Evolutionary conservation across 2,329 filamentous ascomycete species (phyloP).

Genomic region (Fusarium sp.): DNA sequence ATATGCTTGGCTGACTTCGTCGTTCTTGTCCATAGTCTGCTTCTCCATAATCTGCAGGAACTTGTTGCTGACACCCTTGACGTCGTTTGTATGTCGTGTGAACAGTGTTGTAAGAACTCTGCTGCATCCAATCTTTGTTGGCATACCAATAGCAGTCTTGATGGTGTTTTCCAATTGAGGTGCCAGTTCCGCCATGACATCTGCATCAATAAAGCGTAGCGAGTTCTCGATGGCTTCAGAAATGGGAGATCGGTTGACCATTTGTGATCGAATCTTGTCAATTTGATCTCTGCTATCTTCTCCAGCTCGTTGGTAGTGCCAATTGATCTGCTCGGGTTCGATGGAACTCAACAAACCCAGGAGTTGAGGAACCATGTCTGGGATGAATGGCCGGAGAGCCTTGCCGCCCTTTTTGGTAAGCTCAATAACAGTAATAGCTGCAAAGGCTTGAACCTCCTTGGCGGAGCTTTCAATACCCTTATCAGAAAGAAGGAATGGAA

Average conservation of each 20-base stretch:
- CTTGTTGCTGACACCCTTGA: constrained; percentile 77
- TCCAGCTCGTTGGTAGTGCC: constrained; percentile 88
- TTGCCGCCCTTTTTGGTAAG: constrained; percentile 91
- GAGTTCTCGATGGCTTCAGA: constrained; percentile 93
- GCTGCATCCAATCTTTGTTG: constrained; percentile 92
- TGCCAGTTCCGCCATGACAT: constrained; percentile 79
- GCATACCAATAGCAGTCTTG: constrained; percentile 87
- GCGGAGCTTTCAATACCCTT: constrained; percentile 90
- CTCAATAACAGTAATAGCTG: constrained; percentile 84
- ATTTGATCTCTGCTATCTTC: constrained; percentile 90
- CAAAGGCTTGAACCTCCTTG: constrained; percentile 86
- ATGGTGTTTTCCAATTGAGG: constrained; percentile 81
- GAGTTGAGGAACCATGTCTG: constrained; percentile 82
- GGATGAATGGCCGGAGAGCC: constrained; percentile 81
- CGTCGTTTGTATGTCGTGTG: constrained; percentile 79
- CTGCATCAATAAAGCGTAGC: constrained; percentile 82
- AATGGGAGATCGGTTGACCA: constrained; percentile 86
- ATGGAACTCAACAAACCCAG: constrained; percentile 86
- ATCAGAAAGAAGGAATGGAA: constrained; percentile 90
- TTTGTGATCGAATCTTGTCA: constrained; percentile 84
- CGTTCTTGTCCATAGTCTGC: constrained; percentile 88
- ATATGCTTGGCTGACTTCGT: constrained; percentile 91
- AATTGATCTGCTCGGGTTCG: constrained; percentile 90
- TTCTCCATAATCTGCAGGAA: constrained; percentile 84
- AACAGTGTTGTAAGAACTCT: constrained; percentile 86